Percentiles rank a stretch among this genome's conserved stretches.
Conservation (phyloP, 2,329 filamentous ascomycete genomes). For the Leptographium procerum region DNA sequence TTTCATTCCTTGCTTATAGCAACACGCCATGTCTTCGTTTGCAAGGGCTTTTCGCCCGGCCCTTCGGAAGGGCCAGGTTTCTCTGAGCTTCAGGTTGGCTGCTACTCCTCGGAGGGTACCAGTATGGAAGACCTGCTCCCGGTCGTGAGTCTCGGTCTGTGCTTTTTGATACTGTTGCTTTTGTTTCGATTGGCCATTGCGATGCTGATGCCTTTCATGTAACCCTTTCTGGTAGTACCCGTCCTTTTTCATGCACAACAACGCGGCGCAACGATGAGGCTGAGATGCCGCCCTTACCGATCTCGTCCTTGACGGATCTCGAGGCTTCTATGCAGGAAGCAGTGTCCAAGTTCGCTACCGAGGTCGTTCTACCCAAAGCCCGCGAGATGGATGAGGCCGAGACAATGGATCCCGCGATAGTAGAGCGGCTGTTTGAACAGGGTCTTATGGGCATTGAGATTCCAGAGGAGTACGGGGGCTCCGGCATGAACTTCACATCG, state of each 20-base stretch:
- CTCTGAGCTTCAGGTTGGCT: constrained; percentile 5
- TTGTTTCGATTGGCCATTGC: not conserved
- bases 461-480: constrained; percentile 90
- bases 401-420: constrained; percentile 75
- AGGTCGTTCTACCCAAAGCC: constrained; percentile 79
- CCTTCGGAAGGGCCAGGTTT: constrained; percentile 30
- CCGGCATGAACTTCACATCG: constrained; percentile 97
- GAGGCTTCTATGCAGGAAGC: constrained; percentile 82
- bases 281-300: constrained; percentile 78
- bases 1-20: not conserved
- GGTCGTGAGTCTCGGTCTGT: constrained; percentile 2
- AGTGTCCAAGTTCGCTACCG: constrained; percentile 81
- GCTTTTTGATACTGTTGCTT: not conserved
- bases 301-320: constrained; percentile 83
- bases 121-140: constrained; percentile 10
- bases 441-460: constrained; percentile 97
- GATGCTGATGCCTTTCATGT: not conserved
- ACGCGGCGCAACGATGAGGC: constrained; percentile 49
- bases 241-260: constrained; percentile 50
- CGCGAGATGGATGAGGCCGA: constrained; percentile 98
- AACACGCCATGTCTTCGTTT: constrained; percentile 33
- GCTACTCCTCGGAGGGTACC: constrained; percentile 1
- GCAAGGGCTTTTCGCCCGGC: constrained; percentile 40
- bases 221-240: constrained; percentile 20
- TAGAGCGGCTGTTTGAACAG: constrained; percentile 94